Evolutionary conservation across 352 stramenopile species (phyloP), one percentile per base, ranked within the genome.

Genomic region (Globisporangium splendens): DNA sequence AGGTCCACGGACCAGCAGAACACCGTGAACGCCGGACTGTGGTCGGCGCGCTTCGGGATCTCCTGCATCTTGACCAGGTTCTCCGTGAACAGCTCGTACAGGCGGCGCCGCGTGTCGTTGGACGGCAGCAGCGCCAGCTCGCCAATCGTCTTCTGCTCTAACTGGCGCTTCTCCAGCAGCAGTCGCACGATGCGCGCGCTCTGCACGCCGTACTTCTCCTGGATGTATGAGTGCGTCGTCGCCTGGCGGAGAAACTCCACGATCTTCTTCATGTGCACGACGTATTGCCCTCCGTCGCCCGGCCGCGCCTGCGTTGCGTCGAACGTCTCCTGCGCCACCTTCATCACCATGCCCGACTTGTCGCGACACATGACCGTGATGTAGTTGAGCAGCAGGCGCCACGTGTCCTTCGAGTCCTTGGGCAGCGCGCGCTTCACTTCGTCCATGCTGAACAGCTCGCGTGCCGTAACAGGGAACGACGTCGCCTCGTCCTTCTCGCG

Each of bases 211-310:
- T 80, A 93, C 63, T 87, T 90, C 38, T 96, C 86, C 41, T 88
- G 70, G 1, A 96, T 63, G 56, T 91, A 96, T 52, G 84, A 71
- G 61, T 93, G 86, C 4, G 83, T 83, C 33, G 84, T 93, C 59
- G 75, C 86, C 42, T 90, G 86, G 46, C 79, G 69, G 28, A 96
- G 54, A 52, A 90, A 92, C 43, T 78, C 68, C 20, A 93, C 69
- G 55, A 96, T 93, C 70, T 96, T 96, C 59, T 90, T 77, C 83
- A 96, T 93, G 65, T 96, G 86, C 31, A 96, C 84, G 21, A 90
- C 84, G 58, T 94, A 96, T 59, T 91, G 84, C n/a, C 86, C 86
- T 18, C 86, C 86, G 43, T 96, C 86, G 39, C 81, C 78, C 2
- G 83, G 56, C 10, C 77, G 80, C 43, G 70, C 59, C 49, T 86